Conservation (phyloP, 2,329 filamentous ascomycete species). For the Aspergillus fumigatiaffinis region DNA sequence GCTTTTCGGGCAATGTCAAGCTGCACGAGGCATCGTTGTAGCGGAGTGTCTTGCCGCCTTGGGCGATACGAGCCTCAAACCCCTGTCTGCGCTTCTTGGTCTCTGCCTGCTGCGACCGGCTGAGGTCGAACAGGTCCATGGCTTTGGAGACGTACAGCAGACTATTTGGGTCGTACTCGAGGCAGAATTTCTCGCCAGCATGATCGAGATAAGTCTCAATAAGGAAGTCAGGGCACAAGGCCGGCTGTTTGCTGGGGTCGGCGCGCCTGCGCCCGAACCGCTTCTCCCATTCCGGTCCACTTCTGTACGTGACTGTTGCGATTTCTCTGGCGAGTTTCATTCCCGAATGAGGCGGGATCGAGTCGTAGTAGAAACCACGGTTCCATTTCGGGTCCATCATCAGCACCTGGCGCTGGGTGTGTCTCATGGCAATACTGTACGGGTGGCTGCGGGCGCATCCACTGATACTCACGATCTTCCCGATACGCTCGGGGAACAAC, state of each 20-base stretch:
- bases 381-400: conserved; percentile 99
- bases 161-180: conserved; percentile 95
- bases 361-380: conserved; percentile 86
- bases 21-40: conserved; percentile 59
- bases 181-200: conserved; percentile 95
- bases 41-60: conserved; percentile 34
- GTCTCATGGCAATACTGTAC: conserved; percentile 97
- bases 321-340: conserved; percentile 99
- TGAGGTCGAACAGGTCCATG: conserved; percentile 97
- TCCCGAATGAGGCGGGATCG: conserved; percentile 84
- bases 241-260: conserved; percentile 79
- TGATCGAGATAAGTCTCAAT: conserved; percentile 99
- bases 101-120: conserved; percentile 63
- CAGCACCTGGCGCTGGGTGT: conserved; percentile 92
- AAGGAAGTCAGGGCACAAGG: conserved; percentile 93
- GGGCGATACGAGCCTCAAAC: conserved; percentile 56
- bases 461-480: conserved; percentile 80
- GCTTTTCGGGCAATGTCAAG: conserved; percentile 74
- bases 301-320: conserved; percentile 94
- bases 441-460: conserved; percentile 93
- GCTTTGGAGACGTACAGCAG: conserved; percentile 95
- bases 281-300: conserved; percentile 95
- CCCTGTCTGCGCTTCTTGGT: conserved; percentile 60
- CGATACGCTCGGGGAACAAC: conserved; percentile 76
- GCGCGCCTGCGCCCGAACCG: conserved; percentile 85